Conservation (phyloP, 2,329 filamentous ascomycete species). For the Epichloe elymi region DNA sequence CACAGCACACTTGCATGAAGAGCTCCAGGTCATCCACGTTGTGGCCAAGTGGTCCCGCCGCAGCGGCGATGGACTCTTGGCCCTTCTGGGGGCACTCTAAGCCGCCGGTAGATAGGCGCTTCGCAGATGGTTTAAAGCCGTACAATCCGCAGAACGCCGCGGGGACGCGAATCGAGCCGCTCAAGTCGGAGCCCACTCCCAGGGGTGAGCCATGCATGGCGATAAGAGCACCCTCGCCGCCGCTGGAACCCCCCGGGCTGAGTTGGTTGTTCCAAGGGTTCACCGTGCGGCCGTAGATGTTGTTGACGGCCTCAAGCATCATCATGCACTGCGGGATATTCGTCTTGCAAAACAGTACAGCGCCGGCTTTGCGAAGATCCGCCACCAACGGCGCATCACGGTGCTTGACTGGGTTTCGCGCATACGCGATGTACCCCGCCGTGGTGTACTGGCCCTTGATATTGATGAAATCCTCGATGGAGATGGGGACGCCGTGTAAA, state of each 20-base stretch:
- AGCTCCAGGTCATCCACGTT: conserved; percentile 22
- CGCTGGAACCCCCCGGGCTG: conserved; percentile 51
- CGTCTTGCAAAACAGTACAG: conserved; percentile 50
- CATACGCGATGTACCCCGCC: conserved; percentile 18
- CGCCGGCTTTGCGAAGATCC: conserved; percentile 5
- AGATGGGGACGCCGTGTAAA: conserved; percentile 48
- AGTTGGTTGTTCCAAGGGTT: conserved; percentile 50
- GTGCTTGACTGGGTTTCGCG: conserved; percentile 1
- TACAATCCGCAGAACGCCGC: conserved; percentile 23
- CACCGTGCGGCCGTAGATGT: conserved; percentile 47
- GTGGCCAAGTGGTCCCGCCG: conserved; percentile 21
- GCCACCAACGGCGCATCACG: conserved; percentile 3
- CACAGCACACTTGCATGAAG: conserved; percentile 20
- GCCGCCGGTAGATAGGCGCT: conserved; percentile 17
- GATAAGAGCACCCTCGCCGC: conserved; percentile 36
- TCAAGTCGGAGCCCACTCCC: conserved; percentile 29
- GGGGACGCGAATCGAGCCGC: conserved; percentile 26
- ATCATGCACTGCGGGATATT: conserved; percentile 49
- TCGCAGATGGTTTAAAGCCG: conserved; percentile 21
- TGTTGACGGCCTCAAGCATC: conserved; percentile 47
- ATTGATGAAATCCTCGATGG: conserved; percentile 14
- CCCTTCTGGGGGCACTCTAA: conserved; percentile 17
- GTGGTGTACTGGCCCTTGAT: conserved; percentile 5
- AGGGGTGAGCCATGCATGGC: conserved; percentile 27
- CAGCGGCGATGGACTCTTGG: conserved; percentile 22